phyloP scores from a whole-genome alignment of 768 basidiomycete species.

The Boletellus sp. region DNA sequence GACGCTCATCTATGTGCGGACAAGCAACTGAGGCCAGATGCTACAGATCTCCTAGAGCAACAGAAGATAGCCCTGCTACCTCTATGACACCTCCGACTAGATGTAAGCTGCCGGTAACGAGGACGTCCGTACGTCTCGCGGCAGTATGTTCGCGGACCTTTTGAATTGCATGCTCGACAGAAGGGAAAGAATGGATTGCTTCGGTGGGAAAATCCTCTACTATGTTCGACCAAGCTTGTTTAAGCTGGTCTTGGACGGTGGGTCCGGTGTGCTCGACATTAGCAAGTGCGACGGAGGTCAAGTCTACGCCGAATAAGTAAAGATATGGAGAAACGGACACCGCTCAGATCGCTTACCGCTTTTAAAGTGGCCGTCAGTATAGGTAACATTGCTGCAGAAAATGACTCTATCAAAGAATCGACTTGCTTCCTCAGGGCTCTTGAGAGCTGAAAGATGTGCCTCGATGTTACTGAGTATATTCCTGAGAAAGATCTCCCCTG shows the following conservation, averaged over 20 bases:
- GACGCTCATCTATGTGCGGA: background rate
- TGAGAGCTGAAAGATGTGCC: constrained; percentile 42
- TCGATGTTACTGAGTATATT: constrained; percentile 52
- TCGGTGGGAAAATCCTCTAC: constrained; percentile 57
- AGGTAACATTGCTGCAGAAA: constrained; percentile 97
- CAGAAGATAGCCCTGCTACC: constrained; percentile 75
- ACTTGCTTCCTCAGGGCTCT: constrained; percentile 35
- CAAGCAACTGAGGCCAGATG: too few species aligned
- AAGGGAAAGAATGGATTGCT: constrained; percentile 74
- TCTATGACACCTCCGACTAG: constrained; percentile 93
- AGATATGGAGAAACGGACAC: background rate
- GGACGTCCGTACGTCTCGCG: constrained; percentile 46
- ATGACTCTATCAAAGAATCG: constrained; percentile 80
- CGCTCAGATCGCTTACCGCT: constrained; percentile 55
- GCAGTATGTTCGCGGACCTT: constrained; percentile 47
- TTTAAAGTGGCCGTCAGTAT: constrained; percentile 84
- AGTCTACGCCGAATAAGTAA: constrained; percentile 47
- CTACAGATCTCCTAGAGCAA: constrained; percentile 48
- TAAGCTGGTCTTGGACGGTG: constrained; percentile 73
- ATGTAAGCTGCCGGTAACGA: constrained; percentile 91
- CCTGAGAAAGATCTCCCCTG: constrained; percentile 67
- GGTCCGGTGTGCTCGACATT: constrained; percentile 61
- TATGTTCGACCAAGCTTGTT: constrained; percentile 65
- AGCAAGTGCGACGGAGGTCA: constrained; percentile 66
- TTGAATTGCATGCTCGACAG: constrained; percentile 85